A percentile compares a stretch with the other conserved stretches of the same genome.
Evolutionary conservation across 2,329 filamentous ascomycete species (phyloP).

Genomic region (Plenodomus tracheiphilus): DNA sequence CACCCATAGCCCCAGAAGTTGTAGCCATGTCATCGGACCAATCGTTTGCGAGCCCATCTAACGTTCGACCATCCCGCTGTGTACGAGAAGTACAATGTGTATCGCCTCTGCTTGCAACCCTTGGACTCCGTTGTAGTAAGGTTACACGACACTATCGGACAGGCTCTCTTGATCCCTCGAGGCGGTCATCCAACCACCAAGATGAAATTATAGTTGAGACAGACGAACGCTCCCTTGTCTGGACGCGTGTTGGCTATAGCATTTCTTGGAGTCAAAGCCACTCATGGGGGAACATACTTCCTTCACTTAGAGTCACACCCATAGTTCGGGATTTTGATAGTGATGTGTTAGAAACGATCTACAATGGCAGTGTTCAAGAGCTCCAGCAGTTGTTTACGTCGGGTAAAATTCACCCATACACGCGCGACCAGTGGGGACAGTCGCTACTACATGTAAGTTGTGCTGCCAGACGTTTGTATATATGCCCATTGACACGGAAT

Average conservation of each 20-base stretch:
- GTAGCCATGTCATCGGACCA: background rate
- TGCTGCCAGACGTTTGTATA: background rate
- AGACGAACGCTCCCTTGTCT: constrained; percentile 1
- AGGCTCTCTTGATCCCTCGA: background rate
- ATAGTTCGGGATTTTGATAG: background rate
- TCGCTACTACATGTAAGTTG: constrained; percentile 13
- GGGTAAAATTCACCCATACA: constrained; percentile 9
- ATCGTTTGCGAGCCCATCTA: background rate
- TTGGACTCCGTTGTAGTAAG: background rate
- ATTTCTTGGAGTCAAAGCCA: constrained; percentile 2
- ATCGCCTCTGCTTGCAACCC: background rate
- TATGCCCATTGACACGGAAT: background rate
- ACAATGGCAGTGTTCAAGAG: background rate
- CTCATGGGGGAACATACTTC: constrained; percentile 6
- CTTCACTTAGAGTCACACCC: constrained; percentile 13
- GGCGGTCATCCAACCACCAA: background rate
- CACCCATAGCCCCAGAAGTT: too few relatives aligned
- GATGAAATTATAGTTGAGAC: background rate
- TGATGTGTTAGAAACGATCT: background rate
- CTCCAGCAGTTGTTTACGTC: constrained; percentile 9
- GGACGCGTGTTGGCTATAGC: constrained; percentile 2
- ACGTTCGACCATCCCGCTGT: background rate
- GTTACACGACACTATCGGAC: background rate
- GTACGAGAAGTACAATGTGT: background rate
- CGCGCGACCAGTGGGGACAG: background rate